phyloP scores from a whole-genome alignment of 2,329 filamentous ascomycete species.

The Scopulariopsis brevicaulis region DNA sequence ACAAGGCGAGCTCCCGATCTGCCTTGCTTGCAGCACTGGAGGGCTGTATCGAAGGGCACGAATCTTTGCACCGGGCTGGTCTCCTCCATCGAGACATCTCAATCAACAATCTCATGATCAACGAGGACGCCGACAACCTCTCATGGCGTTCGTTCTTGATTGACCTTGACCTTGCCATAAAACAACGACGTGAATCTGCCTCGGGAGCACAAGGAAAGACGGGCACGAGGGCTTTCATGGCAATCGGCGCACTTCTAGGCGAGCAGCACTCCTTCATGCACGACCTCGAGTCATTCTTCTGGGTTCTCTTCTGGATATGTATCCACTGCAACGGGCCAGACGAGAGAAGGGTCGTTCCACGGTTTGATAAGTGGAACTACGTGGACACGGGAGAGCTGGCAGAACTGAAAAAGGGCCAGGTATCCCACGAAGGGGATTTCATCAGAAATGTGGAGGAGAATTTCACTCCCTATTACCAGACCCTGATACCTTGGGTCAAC shows the following conservation, averaged over 20 bases:
- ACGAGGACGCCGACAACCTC: constrained; percentile 25
- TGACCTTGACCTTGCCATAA: constrained; percentile 26
- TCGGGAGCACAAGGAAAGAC: constrained; percentile 28
- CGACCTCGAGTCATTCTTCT: constrained; percentile 34
- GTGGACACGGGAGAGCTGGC: no score
- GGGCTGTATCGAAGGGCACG: constrained; percentile 23
- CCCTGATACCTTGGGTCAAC: no score
- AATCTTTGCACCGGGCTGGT: constrained; percentile 21
- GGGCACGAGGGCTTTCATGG: constrained; percentile 32
- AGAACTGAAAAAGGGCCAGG: no score
- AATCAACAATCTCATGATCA: constrained; percentile 32
- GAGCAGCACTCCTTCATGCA: constrained; percentile 31
- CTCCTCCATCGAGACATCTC: constrained; percentile 32
- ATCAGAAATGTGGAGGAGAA: no score
- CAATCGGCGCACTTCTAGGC: constrained; percentile 26
- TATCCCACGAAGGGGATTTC: no score
- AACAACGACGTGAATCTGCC: constrained; percentile 15
- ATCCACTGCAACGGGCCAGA: constrained; percentile 24
- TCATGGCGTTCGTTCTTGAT: constrained; percentile 28
- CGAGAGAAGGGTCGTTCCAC: neutral
- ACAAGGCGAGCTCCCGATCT: constrained; percentile 23
- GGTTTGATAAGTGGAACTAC: neutral
- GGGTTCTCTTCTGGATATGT: constrained; percentile 30
- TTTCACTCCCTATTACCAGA: no score
- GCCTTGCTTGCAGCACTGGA: constrained; percentile 23